Evolutionary conservation across 257 asterid genomes (phyloP), one percentile per base, ranked within the genome.

Genomic region (Agastache rugosa): DNA sequence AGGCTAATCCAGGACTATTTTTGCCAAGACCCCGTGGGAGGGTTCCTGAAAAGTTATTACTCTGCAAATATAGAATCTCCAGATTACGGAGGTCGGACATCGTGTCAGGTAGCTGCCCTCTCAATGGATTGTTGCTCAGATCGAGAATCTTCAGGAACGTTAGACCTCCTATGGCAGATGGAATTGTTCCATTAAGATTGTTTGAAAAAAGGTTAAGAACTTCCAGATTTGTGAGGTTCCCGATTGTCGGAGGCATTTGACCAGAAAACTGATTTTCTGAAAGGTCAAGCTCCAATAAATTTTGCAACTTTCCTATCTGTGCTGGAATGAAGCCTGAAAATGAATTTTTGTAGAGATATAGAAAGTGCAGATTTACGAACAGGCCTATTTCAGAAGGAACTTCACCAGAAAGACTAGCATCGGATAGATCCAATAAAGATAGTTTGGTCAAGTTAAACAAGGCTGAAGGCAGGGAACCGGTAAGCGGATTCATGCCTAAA

Each of bases 401-500:
- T 20, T 81, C 86, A 55, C 98, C 93, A 1, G 95, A 89, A 31
- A 93, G 85, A 8, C 20, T 60, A 53, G 88, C 88, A 8, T 79
- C 89, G 0, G 94, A 85, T 45, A 93, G 68, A 2, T 93, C 89
- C 82, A 93, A 67, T 0, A 76, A 63, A 4, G 72, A 1, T 64
- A 91, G 75, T 45, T 84, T 71, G 68, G 86, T 83, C 78, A 91
- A 75, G 45, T 77, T 84, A 15, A 95, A 86, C 55, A 91, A 44
- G 56, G 97, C 85, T 70, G 37, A 31, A 71, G 97, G 97, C 88
- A 93, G 77, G 47, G 85, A 29, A 14, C 96, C 97, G 11, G 84
- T 65, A 3, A 90, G 75, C 3, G 77, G 76, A 78, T 90, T 83
- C 2, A 0, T 1, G 31, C 87, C 88, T 15, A 86, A 70, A 63